Percentiles rank a stretch among this genome's conserved stretches.
Conservation (phyloP, 2,329 filamentous ascomycete species). For the Rugonectria rugulosa region DNA sequence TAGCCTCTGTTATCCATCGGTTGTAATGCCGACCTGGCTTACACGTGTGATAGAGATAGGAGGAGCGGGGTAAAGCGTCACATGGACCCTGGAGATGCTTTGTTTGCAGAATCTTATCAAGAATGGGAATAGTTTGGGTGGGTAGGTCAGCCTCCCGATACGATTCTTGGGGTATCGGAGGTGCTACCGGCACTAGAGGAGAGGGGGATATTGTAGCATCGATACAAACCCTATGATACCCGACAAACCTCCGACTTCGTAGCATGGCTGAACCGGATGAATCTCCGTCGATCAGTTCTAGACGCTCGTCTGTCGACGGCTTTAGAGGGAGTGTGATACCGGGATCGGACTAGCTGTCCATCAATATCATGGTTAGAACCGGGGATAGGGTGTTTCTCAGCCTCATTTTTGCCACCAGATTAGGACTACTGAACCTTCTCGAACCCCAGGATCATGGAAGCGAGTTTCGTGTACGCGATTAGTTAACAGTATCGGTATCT, state of each 20-base stretch:
- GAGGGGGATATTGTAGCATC: background rate
- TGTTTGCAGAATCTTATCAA: conserved; percentile 9
- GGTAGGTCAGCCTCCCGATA: conserved; percentile 2
- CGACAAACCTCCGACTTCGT: conserved; percentile 1
- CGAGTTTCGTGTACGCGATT: background rate
- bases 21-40: conserved; percentile 14
- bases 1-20: conserved; percentile 6
- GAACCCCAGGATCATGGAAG: background rate
- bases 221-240: conserved; percentile 12
- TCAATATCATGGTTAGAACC: background rate
- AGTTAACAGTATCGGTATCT: background rate
- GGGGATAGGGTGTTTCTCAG: background rate
- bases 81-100: conserved; percentile 10
- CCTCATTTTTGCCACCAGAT: background rate
- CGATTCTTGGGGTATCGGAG: conserved; percentile 8
- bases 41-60: conserved; percentile 3
- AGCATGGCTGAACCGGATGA: conserved; percentile 5
- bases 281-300: background rate
- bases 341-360: background rate
- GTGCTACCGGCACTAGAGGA: conserved; percentile 10
- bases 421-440: background rate
- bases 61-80: conserved; percentile 18
- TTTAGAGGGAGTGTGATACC: conserved; percentile 29
- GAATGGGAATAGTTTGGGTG: conserved; percentile 15
- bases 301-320: background rate